These are phyloP conservation scores for Chiua sp. DNA, from an alignment of 1,284 basidiomycete species.

Conservation along the genomic window DNA sequence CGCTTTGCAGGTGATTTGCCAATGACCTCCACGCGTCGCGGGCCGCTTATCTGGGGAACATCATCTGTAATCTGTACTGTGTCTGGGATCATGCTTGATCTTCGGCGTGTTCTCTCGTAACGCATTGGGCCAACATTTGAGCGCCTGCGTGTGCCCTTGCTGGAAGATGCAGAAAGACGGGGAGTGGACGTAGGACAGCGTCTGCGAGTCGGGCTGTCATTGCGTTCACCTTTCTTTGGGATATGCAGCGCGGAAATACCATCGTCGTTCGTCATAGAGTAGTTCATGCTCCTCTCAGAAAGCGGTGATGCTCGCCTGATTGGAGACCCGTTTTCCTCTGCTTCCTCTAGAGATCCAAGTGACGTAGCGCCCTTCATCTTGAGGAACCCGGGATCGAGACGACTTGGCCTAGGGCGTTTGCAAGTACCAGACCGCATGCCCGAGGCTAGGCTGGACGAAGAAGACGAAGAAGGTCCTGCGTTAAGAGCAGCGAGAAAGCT, in stretches of 20 bases:
- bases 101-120: slow-evolving; percentile 68
- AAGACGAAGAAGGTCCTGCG: slow-evolving; percentile 19
- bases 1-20: slow-evolving; percentile 67
- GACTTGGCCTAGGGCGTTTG: slow-evolving; percentile 62
- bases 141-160: slow-evolving; percentile 56
- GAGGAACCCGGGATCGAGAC: slow-evolving; percentile 71
- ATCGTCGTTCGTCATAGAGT: slow-evolving; percentile 26
- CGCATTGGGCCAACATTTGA: slow-evolving; percentile 77
- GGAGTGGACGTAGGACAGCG: slow-evolving; percentile 53
- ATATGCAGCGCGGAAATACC: slow-evolving; percentile 27
- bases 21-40: slow-evolving; percentile 47
- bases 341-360: slow-evolving; percentile 71
- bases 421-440: slow-evolving; percentile 20
- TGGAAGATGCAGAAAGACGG: slow-evolving; percentile 43
- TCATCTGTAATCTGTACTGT: slow-evolving; percentile 49
- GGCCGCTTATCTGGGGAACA: slow-evolving; percentile 35
- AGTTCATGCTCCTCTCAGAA: slow-evolving; percentile 67
- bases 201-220: slow-evolving; percentile 49
- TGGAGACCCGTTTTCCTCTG: slow-evolving; percentile 62
- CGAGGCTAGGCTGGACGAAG: slow-evolving; percentile 23
- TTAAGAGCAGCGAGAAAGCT: slow-evolving; percentile 49
- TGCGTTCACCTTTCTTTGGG: slow-evolving; percentile 43
- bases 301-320: slow-evolving; percentile 48
- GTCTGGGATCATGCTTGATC: slow-evolving; percentile 80
- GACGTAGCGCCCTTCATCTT: slow-evolving; percentile 57